Base-by-base conservation (phyloP, 2,329 filamentous ascomycete genomes). In the Chaetomium strumarium region DNA sequence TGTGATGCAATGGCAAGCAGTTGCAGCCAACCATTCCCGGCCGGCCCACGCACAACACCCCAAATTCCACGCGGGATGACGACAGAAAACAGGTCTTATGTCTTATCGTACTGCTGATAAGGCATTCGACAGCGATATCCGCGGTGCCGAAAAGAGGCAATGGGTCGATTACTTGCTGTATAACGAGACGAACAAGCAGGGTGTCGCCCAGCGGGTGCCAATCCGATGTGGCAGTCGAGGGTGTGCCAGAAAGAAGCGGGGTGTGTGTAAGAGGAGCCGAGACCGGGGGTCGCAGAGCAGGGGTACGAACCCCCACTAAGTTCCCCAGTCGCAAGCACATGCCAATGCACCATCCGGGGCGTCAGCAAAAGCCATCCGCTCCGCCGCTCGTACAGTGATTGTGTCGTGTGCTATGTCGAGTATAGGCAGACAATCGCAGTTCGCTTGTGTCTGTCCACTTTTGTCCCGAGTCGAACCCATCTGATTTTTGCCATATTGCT, bases 11-110 rank as follows among this genome's bases (percentile, higher is more conserved):
- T 61, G 44, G 51, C 45, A 39, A 44, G 24, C 43, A 29, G 47
- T 33, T 49, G 43, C 39, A 58, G 36, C 58, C 55, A 61, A 52
- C 58, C 58, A 60, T 57, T 55, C 52, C 34, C 9, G 20, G 55
- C 43, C n/a, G 52, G 48, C 52, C 56, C 56, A 52, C 55, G 51
- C 51, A 50, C 50, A 49, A 54, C 38, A 17, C 33, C 46, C 49
- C 41, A 43, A 46, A 41, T 34, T 53, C 51, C 48, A 56, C 60
- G 62, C 58, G 62, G 62, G 63, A 64, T 62, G 62, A 63, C 62
- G 62, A 59, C 58, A 64, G 41, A 53, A 59, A 60, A 59, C 62
- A 47, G 4, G 24, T 24, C 24, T 62, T 50, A 53, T 36, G 46
- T 51, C 57, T 62, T 61, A 65, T 62, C 61, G 60, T 49, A 14